Evolutionary conservation across 805 yeast species (phyloP).

Genomic region (Diddensiella caesifluorescens): DNA sequence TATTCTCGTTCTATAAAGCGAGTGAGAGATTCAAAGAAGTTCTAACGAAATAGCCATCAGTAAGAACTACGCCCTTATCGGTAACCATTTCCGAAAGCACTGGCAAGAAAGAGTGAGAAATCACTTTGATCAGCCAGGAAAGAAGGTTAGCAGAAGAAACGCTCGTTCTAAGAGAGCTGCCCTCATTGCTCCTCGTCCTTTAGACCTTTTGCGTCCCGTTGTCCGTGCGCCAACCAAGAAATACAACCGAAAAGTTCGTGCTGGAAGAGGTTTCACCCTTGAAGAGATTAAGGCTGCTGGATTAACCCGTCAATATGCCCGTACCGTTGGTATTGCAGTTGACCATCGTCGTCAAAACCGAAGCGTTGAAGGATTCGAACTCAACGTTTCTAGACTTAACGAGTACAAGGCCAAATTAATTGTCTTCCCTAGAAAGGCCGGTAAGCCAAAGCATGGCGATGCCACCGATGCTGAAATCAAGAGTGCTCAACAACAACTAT

Average conservation of each 20-base stretch:
- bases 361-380: conserved; percentile 89
- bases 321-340: conserved; percentile 97
- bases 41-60: conserved; percentile 67
- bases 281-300: conserved; percentile 99
- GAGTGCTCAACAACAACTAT: conserved; percentile 63
- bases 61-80: conserved; percentile 97
- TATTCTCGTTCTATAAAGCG: not conserved
- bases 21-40: not conserved
- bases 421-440: conserved; percentile 88
- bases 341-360: conserved; percentile 99
- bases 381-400: conserved; percentile 92
- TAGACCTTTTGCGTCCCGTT: conserved; percentile 93
- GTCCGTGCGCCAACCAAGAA: conserved; percentile 98
- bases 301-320: conserved; percentile 87
- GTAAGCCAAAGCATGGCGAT: conserved; percentile 47
- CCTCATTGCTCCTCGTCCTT: conserved; percentile 93
- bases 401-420: conserved; percentile 95
- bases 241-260: conserved; percentile 99
- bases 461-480: conserved; percentile 57
- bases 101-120: conserved; percentile 99
- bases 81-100: conserved; percentile 99
- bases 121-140: conserved; percentile 99
- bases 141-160: conserved; percentile 94
- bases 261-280: conserved; percentile 98
- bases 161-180: conserved; percentile 95